These are phyloP conservation scores for Rubia occidens DNA, from an alignment of 305 asterid species.

Conservation along the genomic window DNA sequence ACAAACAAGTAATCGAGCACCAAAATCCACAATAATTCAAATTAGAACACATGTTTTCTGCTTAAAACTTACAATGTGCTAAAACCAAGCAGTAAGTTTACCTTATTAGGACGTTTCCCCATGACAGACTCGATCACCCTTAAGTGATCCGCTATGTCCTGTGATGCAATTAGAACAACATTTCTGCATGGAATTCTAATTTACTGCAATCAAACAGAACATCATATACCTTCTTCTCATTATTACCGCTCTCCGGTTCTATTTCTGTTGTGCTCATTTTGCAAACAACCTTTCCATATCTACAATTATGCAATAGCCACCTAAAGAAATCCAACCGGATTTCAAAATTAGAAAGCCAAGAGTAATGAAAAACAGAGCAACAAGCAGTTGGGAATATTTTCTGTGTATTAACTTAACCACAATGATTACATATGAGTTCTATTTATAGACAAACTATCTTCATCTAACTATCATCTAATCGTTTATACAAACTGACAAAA, in stretches of 20 bases:
- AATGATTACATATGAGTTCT: too few species aligned
- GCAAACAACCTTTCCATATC: conserved; percentile 38
- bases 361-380: too few species aligned
- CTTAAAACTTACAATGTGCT: not conserved
- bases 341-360: too few species aligned
- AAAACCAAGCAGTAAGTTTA: conserved; percentile 3
- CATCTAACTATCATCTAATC: too few species aligned
- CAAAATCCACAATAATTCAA: conserved; percentile 20
- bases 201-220: not conserved
- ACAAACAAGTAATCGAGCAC: conserved; percentile 20
- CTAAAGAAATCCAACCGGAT: too few species aligned
- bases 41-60: not conserved
- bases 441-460: too few species aligned
- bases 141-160: conserved; percentile 32
- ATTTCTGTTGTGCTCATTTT: conserved; percentile 43
- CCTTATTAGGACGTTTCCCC: conserved; percentile 28
- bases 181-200: not conserved
- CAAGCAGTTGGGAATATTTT: too few species aligned
- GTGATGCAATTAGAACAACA: conserved; percentile 8
- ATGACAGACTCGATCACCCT: conserved; percentile 28
- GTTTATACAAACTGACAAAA: too few species aligned
- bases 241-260: conserved; percentile 51
- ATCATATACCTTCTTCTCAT: conserved; percentile 34
- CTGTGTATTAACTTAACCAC: too few species aligned
- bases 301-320: conserved; percentile 19